phyloP scores from a whole-genome alignment of 2,329 filamentous ascomycete genomes.

The Annulohypoxylon truncatum region DNA sequence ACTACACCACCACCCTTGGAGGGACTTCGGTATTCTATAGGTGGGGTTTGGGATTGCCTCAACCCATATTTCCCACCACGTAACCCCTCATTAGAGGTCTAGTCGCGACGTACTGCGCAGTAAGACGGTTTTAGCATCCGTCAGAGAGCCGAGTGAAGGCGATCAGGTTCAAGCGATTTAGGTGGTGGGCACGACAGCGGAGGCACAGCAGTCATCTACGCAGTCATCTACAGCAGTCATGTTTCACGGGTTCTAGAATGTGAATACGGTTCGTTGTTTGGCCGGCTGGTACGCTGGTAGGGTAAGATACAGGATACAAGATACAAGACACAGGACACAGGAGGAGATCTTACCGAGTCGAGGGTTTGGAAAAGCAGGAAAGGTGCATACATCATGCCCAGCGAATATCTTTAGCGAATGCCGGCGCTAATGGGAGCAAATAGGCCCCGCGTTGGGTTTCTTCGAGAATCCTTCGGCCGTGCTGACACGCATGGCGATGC shows the following conservation, averaged over 20 bases:
- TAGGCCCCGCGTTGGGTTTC: slow-evolving; percentile 4
- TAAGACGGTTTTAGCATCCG: neutral
- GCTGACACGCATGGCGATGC: slow-evolving; percentile 10
- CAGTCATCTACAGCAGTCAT: neutral
- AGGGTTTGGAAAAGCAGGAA: neutral
- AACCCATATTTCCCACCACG: neutral
- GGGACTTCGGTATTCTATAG: neutral
- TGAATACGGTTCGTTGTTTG: neutral
- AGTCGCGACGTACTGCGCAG: neutral
- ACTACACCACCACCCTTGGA: neutral
- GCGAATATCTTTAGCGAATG: neutral
- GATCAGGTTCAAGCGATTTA: slow-evolving; percentile 3
- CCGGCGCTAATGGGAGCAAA: slow-evolving; percentile 8
- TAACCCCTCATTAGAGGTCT: neutral
- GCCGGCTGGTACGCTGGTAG: too few relatives aligned
- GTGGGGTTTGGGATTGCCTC: neutral
- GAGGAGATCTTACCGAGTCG: slow-evolving; percentile 2
- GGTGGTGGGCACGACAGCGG: neutral
- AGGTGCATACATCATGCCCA: slow-evolving; percentile 3
- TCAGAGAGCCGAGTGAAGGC: neutral
- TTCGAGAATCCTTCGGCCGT: slow-evolving; percentile 11
- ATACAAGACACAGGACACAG: neutral
- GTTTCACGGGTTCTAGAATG: neutral
- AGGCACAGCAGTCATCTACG: neutral
- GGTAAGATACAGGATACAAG: neutral